These are phyloP conservation scores for Tetrahymena elliotti DNA, from an alignment of 73 alveolate species.

Conservation along the genomic window DNA sequence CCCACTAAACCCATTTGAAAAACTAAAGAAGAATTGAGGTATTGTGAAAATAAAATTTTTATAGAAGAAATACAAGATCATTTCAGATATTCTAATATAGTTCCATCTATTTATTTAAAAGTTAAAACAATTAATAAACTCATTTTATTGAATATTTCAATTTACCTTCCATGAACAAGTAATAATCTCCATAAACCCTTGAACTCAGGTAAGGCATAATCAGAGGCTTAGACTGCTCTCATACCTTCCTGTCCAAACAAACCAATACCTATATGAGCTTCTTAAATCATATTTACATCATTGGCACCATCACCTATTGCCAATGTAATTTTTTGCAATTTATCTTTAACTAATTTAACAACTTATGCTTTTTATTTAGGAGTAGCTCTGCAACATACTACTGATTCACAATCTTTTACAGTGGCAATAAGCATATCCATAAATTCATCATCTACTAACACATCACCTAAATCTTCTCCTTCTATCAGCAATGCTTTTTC, in stretches of 20 bases:
- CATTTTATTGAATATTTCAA: slow-evolving; percentile 58
- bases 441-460: neutral
- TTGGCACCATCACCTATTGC: slow-evolving; percentile 99
- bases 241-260: slow-evolving; percentile 95
- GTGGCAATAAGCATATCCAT: neutral
- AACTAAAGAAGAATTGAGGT: slow-evolving; percentile 80
- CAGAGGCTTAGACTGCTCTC: slow-evolving; percentile 70
- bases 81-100: slow-evolving; percentile 69
- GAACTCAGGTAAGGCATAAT: slow-evolving; percentile 82
- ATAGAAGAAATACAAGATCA: slow-evolving; percentile 80
- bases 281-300: slow-evolving; percentile 97
- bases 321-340: slow-evolving; percentile 63
- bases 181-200: slow-evolving; percentile 77
- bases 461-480: slow-evolving; percentile 34
- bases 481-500: slow-evolving; percentile 28
- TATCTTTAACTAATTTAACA: slow-evolving; percentile 70
- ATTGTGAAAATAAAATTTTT: slow-evolving; percentile 88
- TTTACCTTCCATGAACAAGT: slow-evolving; percentile 86
- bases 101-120: slow-evolving; percentile 23
- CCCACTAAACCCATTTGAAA: slow-evolving; percentile 71
- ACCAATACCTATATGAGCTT: slow-evolving; percentile 98
- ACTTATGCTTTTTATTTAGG: slow-evolving; percentile 94
- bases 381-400: slow-evolving; percentile 88
- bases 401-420: slow-evolving; percentile 52
- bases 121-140: slow-evolving; percentile 54